A percentile compares a stretch with the other conserved stretches of the same genome.
Conservation (phyloP, 2,329 filamentous ascomycete genomes). For the Paraconiothyrium brasiliense region DNA sequence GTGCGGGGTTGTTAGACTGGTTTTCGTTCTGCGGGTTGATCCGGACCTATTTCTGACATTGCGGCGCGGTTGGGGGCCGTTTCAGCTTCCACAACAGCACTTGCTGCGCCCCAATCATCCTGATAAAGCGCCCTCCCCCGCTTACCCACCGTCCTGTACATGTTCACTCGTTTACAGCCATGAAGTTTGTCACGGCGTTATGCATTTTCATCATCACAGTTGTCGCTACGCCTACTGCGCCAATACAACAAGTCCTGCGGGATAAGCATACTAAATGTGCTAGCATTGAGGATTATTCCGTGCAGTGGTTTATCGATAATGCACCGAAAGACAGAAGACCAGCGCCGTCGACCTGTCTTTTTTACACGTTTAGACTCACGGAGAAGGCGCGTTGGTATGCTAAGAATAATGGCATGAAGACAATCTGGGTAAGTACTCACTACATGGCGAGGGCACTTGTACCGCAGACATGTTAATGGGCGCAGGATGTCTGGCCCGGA, state of each 20-base stretch:
- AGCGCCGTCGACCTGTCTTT: neutral
- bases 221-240: neutral
- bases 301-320: neutral
- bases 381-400: neutral
- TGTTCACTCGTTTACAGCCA: neutral
- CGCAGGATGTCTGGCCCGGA: neutral
- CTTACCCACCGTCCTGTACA: too few relatives aligned
- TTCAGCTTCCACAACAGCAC: too few relatives aligned
- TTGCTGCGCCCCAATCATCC: too few relatives aligned
- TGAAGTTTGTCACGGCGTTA: neutral
- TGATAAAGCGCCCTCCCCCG: too few relatives aligned
- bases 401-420: neutral
- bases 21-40: too few relatives aligned
- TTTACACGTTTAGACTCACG: neutral
- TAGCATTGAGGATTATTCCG: neutral
- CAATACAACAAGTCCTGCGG: neutral
- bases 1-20: too few relatives aligned
- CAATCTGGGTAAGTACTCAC: constrained; percentile 1
- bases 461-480: neutral
- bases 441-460: neutral
- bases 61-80: too few relatives aligned
- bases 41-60: too few relatives aligned
- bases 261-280: neutral
- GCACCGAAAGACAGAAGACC: neutral
- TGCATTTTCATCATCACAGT: constrained; percentile 3